Percentiles rank a stretch among this genome's conserved stretches.
Conservation (phyloP, 2,329 filamentous ascomycete genomes). For the Epicoccum nigrum region DNA sequence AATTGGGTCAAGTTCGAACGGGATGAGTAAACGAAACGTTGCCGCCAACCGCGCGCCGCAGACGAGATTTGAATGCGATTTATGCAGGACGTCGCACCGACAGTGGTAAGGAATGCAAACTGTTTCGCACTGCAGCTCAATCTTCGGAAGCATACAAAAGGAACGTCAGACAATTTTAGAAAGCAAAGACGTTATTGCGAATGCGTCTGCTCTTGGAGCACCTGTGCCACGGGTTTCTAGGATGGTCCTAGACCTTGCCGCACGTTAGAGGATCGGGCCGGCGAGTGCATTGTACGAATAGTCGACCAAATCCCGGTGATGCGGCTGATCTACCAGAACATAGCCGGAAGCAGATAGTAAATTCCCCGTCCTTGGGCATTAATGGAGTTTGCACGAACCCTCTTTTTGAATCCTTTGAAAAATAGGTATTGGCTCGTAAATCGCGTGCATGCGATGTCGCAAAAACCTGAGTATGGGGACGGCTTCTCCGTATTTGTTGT, state of each 20-base stretch:
- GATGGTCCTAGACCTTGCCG: slow-evolving; percentile 14
- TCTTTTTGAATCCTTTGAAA: background rate
- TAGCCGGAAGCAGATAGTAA: slow-evolving; percentile 6
- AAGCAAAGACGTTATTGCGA: slow-evolving; percentile 15
- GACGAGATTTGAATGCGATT: background rate
- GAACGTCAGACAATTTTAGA: slow-evolving; percentile 10
- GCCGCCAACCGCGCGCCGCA: slow-evolving; percentile 7
- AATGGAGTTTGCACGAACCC: background rate
- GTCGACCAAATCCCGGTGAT: slow-evolving; percentile 9
- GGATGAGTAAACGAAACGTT: background rate
- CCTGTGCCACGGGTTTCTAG: slow-evolving; percentile 9
- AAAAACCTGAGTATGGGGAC: slow-evolving; percentile 7
- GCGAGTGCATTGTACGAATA: slow-evolving; percentile 10
- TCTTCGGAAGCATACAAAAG: slow-evolving; percentile 9
- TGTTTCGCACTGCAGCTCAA: slow-evolving; percentile 13
- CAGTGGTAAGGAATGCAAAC: slow-evolving; percentile 9
- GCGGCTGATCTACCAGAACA: slow-evolving; percentile 17
- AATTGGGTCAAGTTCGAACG: background rate
- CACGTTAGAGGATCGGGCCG: slow-evolving; percentile 20
- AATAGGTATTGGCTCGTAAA: background rate
- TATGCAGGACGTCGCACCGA: slow-evolving; percentile 16
- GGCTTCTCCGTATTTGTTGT: slow-evolving; percentile 35
- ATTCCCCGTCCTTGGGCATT: slow-evolving; percentile 10
- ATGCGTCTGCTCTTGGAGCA: background rate
- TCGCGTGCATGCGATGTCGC: slow-evolving; percentile 4